Conservation (phyloP, 208 protist species). For the Zelonia costaricensis region DNA sequence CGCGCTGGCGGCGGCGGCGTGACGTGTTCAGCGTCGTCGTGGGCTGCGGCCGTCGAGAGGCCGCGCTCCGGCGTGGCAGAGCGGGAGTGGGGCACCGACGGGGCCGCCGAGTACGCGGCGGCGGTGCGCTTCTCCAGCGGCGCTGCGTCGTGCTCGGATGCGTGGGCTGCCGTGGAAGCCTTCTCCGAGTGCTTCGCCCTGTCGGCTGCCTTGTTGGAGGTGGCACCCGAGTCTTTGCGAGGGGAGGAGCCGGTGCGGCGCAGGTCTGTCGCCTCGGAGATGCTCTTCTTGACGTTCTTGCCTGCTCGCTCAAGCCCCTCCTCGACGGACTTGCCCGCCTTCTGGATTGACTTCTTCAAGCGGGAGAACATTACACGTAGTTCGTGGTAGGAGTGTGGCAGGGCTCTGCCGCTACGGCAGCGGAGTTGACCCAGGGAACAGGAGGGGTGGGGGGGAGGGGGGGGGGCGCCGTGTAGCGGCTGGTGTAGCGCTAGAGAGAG, state of each 20-base stretch:
- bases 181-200: neutral
- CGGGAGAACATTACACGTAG: conserved; percentile 19
- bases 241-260: neutral
- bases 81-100: no score
- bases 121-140: no score
- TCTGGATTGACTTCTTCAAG: conserved; percentile 17
- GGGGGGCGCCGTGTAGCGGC: neutral
- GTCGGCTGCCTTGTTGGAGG: neutral
- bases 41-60: no score
- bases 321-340: conserved; percentile 27
- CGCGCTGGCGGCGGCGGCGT: no score
- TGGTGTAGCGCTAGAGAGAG: no score
- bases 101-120: no score
- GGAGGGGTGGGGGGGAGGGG: no score
- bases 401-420: no score
- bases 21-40: no score
- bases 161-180: neutral
- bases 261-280: conserved; percentile 5
- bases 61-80: no score
- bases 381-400: no score
- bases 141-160: conserved; percentile 7
- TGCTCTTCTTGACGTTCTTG: conserved; percentile 23
- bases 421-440: neutral
- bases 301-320: no score
- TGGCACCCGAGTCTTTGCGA: conserved; percentile 4